These are phyloP conservation scores for Calonectria ilicicola DNA, from an alignment of 2,329 filamentous ascomycete species.

Conservation along the genomic window DNA sequence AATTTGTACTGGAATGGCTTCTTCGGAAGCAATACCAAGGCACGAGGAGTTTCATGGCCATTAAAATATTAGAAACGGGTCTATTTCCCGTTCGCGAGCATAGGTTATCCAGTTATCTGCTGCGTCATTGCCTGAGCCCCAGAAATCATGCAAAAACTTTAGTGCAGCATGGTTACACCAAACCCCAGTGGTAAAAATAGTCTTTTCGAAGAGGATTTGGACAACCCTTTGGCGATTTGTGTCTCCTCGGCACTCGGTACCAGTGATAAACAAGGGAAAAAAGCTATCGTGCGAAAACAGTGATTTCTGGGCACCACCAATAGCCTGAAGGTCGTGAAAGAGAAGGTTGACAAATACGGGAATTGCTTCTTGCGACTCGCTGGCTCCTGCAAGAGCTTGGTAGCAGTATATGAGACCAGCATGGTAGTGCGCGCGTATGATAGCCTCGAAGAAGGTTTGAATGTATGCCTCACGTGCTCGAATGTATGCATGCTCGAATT, in stretches of 20 bases:
- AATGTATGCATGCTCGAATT: background rate
- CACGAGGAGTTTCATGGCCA: background rate
- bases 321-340: conserved; percentile 5
- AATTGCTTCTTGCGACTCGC: background rate
- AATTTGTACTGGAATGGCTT: too few relatives aligned
- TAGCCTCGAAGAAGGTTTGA: conserved; percentile 26
- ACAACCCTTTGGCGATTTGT: background rate
- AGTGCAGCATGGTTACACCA: conserved; percentile 25
- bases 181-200: conserved; percentile 10
- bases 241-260: conserved; percentile 17
- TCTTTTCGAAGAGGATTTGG: conserved; percentile 6
- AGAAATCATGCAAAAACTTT: conserved; percentile 13
- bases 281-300: conserved; percentile 20
- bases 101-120: conserved; percentile 17
- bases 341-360: background rate
- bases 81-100: conserved; percentile 18
- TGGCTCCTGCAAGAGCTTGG: conserved; percentile 23
- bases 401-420: conserved; percentile 35
- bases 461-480: background rate
- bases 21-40: background rate
- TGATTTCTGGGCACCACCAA: background rate
- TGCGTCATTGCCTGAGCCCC: background rate
- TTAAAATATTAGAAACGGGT: conserved; percentile 21
- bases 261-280: conserved; percentile 17
- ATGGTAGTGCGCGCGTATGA: conserved; percentile 31